phyloP scores from a whole-genome alignment of 495 filamentous ascomycete genomes.

The Bombardia bombarda region DNA sequence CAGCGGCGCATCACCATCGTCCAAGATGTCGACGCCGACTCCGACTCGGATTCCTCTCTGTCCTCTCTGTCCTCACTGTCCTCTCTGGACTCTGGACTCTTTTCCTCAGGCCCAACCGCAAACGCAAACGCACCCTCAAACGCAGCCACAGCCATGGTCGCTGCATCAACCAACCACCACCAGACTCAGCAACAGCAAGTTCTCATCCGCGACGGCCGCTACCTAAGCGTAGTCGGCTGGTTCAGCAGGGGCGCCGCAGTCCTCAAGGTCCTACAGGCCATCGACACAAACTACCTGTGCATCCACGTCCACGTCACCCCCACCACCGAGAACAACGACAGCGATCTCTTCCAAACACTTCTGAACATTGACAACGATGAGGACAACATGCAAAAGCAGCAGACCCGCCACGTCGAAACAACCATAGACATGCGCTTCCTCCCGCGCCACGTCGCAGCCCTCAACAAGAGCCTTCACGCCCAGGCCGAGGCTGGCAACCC shows the following conservation, averaged over 20 bases:
- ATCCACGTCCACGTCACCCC: conserved; percentile 16
- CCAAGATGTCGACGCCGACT: not conserved
- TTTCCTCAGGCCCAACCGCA: too few species aligned
- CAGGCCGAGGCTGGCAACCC: not conserved
- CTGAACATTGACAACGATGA: not conserved
- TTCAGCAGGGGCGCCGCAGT: conserved; percentile 8
- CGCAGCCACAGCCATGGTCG: too few species aligned
- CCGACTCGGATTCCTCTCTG: too few species aligned
- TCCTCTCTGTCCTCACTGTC: too few species aligned
- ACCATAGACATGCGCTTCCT: conserved; percentile 20
- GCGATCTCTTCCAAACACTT: too few species aligned
- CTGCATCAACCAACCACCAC: too few species aligned
- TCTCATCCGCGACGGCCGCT: not conserved
- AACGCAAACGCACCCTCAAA: too few species aligned
- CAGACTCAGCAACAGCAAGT: too few species aligned
- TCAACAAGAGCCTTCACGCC: not conserved
- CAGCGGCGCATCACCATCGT: not conserved
- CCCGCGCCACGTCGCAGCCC: conserved; percentile 3
- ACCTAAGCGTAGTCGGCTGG: conserved; percentile 15
- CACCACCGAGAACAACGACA: not conserved
- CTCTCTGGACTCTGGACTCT: too few species aligned
- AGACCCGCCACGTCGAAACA: conserved; percentile 16
- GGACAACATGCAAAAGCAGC: not conserved
- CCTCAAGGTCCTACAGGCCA: conserved; percentile 9
- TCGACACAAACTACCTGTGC: conserved; percentile 17